Evolutionary conservation across 805 yeast genomes (phyloP).

Genomic region (Saccharomycopsis sp.): DNA sequence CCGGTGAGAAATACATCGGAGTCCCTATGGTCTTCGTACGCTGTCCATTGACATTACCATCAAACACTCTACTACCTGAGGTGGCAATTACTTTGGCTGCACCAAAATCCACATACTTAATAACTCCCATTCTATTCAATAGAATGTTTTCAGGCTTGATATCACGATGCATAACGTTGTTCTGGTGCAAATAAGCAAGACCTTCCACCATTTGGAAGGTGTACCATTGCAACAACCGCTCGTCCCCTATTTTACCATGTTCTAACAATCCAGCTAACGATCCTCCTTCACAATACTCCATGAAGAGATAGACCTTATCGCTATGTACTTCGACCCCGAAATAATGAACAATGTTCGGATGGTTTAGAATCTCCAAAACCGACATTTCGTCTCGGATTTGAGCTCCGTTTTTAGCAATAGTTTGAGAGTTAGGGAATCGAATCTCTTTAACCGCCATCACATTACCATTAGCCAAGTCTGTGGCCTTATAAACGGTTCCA

Average conservation of each 20-base stretch:
- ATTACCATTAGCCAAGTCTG: constrained; percentile 90
- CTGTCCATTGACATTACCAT: constrained; percentile 12
- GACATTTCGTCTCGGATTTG: constrained; percentile 95
- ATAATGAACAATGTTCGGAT: constrained; percentile 94
- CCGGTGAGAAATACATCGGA: constrained; percentile 99
- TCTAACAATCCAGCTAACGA: constrained; percentile 79
- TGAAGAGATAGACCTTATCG: constrained; percentile 88
- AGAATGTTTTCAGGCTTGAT: constrained; percentile 81
- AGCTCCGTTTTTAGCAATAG: constrained; percentile 77
- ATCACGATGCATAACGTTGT: constrained; percentile 95
- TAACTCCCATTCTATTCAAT: constrained; percentile 25
- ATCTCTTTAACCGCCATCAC: constrained; percentile 97
- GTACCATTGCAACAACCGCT: constrained; percentile 83
- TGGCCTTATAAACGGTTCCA: constrained; percentile 90
- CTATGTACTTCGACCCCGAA: constrained; percentile 97
- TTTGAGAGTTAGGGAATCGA: constrained; percentile 79
- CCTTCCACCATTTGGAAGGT: constrained; percentile 93
- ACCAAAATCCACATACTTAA: constrained; percentile 92
- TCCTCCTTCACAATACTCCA: constrained; percentile 97
- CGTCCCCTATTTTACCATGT: constrained; percentile 94
- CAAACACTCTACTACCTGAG: constrained; percentile 15
- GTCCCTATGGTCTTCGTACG: constrained; percentile 71
- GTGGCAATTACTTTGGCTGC: constrained; percentile 71
- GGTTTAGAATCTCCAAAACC: constrained; percentile 87
- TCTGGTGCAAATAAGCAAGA: constrained; percentile 85